These are phyloP conservation scores for Tuber umbilicatum DNA, from an alignment of 495 filamentous ascomycete genomes.

Conservation along the genomic window DNA sequence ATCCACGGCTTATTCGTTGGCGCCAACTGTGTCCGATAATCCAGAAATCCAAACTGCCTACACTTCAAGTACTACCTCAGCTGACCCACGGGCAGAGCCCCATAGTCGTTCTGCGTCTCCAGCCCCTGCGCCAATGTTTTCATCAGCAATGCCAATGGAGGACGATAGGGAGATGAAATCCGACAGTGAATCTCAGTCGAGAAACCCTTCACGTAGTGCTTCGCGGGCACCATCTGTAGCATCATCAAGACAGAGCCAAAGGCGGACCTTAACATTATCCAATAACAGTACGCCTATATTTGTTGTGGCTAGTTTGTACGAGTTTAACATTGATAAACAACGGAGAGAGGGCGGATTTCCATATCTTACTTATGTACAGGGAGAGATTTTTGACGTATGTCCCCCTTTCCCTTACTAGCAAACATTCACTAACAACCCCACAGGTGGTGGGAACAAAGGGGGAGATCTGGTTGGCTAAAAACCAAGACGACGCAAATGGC, in stretches of 20 bases:
- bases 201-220: slow-evolving; percentile 31
- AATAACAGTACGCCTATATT: slow-evolving; percentile 56
- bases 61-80: slow-evolving; percentile 27
- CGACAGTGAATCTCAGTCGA: slow-evolving; percentile 35
- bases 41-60: slow-evolving; percentile 35
- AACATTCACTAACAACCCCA: slow-evolving; percentile 24
- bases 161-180: slow-evolving; percentile 47
- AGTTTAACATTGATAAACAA: slow-evolving; percentile 91
- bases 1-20: slow-evolving; percentile 28
- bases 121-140: slow-evolving; percentile 53
- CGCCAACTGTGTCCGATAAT: slow-evolving; percentile 30
- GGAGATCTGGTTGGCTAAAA: slow-evolving; percentile 94
- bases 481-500: slow-evolving; percentile 76
- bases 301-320: slow-evolving; percentile 85
- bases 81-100: slow-evolving; percentile 23
- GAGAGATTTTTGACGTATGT: slow-evolving; percentile 70
- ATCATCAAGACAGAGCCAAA: slow-evolving; percentile 30
- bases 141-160: slow-evolving; percentile 75
- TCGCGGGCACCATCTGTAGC: slow-evolving; percentile 43
- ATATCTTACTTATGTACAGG: slow-evolving; percentile 88
- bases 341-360: slow-evolving; percentile 89
- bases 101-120: slow-evolving; percentile 28
- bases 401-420: not conserved
- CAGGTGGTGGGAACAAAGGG: slow-evolving; percentile 77
- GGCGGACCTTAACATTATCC: slow-evolving; percentile 37